These are phyloP conservation scores for Skeletonema tropicum DNA, from an alignment of 108 stramenopile species.

Conservation along the genomic window DNA sequence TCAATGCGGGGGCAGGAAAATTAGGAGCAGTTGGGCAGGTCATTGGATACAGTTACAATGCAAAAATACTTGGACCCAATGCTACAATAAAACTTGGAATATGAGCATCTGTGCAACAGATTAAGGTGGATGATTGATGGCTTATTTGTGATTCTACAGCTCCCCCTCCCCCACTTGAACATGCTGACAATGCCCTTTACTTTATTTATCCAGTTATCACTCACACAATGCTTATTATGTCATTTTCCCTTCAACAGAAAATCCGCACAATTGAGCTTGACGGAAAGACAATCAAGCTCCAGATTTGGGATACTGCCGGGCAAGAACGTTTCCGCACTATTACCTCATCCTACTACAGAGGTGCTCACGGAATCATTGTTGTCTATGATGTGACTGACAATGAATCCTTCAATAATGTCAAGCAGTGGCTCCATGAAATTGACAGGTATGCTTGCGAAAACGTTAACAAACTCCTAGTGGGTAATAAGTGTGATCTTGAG, in stretches of 20 bases:
- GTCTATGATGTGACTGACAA: constrained; percentile 97
- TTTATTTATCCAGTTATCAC: background rate
- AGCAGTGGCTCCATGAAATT: constrained; percentile 99
- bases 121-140: too few relatives aligned
- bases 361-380: constrained; percentile 97
- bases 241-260: constrained; percentile 61
- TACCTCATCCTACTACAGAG: constrained; percentile 90
- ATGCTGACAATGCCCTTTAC: background rate
- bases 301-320: constrained; percentile 95
- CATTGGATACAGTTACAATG: background rate
- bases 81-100: too few relatives aligned
- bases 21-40: background rate
- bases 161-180: background rate
- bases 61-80: too few relatives aligned
- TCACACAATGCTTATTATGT: background rate
- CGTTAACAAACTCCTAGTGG: constrained; percentile 99
- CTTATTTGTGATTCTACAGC: too few relatives aligned
- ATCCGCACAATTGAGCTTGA: constrained; percentile 99
- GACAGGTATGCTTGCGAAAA: constrained; percentile 98
- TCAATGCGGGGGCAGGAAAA: background rate
- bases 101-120: too few relatives aligned
- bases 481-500: constrained; percentile 99
- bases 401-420: constrained; percentile 98
- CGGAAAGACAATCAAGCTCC: constrained; percentile 98
- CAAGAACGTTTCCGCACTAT: constrained; percentile 92